Conservation (phyloP, 192 early-diverging fungal genomes). For the Umbelopsis sp. region DNA sequence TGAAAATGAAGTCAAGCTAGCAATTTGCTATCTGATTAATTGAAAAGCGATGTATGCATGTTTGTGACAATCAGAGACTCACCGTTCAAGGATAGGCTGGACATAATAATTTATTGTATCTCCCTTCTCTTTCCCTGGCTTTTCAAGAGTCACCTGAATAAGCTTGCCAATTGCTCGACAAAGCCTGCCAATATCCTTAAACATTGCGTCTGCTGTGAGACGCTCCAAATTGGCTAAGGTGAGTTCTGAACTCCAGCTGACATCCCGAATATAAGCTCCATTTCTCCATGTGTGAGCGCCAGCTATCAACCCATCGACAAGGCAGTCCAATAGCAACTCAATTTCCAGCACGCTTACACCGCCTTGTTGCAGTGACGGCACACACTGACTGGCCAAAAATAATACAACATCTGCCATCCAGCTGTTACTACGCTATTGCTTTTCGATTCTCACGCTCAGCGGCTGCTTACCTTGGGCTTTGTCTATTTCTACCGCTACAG, state of each 20-base stretch:
- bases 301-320: constrained; percentile 20
- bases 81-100: not conserved
- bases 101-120: not conserved
- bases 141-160: constrained; percentile 16
- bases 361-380: constrained; percentile 11
- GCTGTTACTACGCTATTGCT: not conserved
- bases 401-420: constrained; percentile 13
- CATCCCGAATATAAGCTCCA: constrained; percentile 16
- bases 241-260: not conserved
- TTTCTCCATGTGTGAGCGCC: constrained; percentile 28
- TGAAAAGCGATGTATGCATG: too few species aligned
- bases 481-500: not conserved
- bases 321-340: constrained; percentile 3
- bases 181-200: constrained; percentile 41
- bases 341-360: constrained; percentile 1
- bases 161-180: constrained; percentile 33
- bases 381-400: constrained; percentile 31
- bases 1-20: constrained; percentile 28
- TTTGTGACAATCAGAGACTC: not conserved
- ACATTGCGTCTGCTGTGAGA: constrained; percentile 19
- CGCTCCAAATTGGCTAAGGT: not conserved
- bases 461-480: constrained; percentile 20
- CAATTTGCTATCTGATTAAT: too few species aligned
- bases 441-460: not conserved
- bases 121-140: not conserved